Evolutionary conservation across 2,329 filamentous ascomycete genomes (phyloP), one percentile per base, ranked within the genome.

Genomic region (Colletotrichum cuscutae): DNA sequence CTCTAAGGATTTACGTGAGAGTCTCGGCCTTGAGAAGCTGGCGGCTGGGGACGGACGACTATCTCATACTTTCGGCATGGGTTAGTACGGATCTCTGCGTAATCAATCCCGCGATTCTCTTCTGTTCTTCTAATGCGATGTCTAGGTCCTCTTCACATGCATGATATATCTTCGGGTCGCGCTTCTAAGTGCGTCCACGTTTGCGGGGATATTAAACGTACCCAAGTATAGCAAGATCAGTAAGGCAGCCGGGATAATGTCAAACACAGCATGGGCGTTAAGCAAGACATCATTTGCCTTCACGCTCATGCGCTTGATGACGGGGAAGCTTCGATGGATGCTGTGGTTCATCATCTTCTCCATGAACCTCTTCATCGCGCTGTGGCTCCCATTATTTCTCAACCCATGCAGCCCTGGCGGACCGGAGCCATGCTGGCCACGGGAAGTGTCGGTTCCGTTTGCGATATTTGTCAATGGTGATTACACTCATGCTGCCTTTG

Each of bases 281-380:
- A 49, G 42, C 42, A 49, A 49, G 42, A 49, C 57, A 22, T 59
- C 57, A 0, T 59, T 59, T 8, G 57, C 15, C 13, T 30, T 59
- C 28, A 59, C 57, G 57, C 57, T 59, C 15, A n/a, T 59, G 57
- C 57, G 57, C 5, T n/a, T 59, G 15, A 35, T 59, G 15, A 35
- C 28, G 57, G 57, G 57, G 7, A 59, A 37, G 57, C 28, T 59
- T 30, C 28, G 35, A 22, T 59, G 57, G 57, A n/a, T 59, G 19
- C 19, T 59, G 5, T 59, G 57, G 57, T 59, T 32, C 15, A 59
- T 59, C 57, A 59, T 59, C 26, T n/a, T 59, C 28, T 59, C 57
- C 19, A 59, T 59, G 28, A 59, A 59, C 19, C 19, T 59, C 57
- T 59, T 59, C 26, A 30, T 59, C 22, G 57, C 12, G 19, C 57